Evolutionary conservation across 2,329 filamentous ascomycete genomes (phyloP).

Genomic region (Epichloe uncinata): DNA sequence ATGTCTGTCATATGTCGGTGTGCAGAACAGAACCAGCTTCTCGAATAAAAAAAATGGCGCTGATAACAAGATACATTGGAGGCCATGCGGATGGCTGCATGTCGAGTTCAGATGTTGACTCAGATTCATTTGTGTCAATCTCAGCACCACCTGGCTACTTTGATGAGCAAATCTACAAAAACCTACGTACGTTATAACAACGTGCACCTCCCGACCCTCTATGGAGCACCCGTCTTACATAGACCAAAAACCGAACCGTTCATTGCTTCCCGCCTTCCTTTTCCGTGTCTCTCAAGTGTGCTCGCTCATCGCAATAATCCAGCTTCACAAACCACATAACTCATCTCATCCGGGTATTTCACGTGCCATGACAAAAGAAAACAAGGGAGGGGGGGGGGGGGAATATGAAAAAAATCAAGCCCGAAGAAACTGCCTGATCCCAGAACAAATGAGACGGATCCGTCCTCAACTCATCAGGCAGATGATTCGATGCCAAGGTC

Average conservation of each 20-base stretch:
- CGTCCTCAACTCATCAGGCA: background rate
- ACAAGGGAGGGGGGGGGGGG: accelerated
- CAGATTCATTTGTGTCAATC: too few relatives aligned
- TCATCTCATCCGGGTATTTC: background rate
- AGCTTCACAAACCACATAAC: background rate
- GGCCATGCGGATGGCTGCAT: too few relatives aligned
- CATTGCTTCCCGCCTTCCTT: background rate
- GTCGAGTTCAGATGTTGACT: too few relatives aligned
- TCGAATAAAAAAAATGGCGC: too few relatives aligned
- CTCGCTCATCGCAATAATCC: background rate
- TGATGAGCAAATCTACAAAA: too few relatives aligned
- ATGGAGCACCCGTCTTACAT: too few relatives aligned
- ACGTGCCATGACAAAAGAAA: too few relatives aligned
- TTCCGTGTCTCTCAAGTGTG: too few relatives aligned
- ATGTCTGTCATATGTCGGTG: too few relatives aligned
- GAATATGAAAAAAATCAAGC: background rate
- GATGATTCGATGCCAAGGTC: conserved; percentile 7
- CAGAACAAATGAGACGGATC: background rate
- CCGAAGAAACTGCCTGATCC: background rate
- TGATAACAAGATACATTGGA: too few relatives aligned
- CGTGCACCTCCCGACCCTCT: background rate
- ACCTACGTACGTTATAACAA: background rate
- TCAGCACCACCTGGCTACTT: too few relatives aligned
- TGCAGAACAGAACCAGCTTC: too few relatives aligned
- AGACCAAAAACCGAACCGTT: background rate